Conservation (phyloP, 495 filamentous ascomycete species). For the Daldinia concentrica region DNA sequence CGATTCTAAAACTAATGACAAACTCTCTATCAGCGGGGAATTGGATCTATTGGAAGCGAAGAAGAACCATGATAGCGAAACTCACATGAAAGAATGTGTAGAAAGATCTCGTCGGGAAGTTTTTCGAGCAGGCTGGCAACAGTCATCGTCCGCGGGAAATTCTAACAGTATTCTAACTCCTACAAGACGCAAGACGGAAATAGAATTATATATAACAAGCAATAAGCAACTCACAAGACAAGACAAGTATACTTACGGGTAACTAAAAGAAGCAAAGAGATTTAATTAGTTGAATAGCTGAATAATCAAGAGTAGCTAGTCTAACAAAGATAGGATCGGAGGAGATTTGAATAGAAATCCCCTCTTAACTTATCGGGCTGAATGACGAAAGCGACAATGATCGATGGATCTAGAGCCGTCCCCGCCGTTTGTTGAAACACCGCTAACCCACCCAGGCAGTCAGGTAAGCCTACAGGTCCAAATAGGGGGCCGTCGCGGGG, state of each 20-base stretch:
- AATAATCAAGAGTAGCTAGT: conserved; percentile 1
- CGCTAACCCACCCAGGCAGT: not conserved
- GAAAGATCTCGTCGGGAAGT: conserved; percentile 79
- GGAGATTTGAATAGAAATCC: conserved; percentile 7
- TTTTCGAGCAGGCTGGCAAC: conserved; percentile 50
- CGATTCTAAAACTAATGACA: conserved; percentile 69
- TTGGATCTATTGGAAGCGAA: not conserved
- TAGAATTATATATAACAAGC: not conserved
- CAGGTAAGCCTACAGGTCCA: not conserved
- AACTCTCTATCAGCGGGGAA: conserved; percentile 4
- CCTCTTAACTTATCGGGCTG: conserved; percentile 6
- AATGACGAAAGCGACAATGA: conserved; percentile 34
- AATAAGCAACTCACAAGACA: conserved; percentile 2
- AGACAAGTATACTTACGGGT: not conserved
- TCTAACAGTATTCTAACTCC: not conserved
- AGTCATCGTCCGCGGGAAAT: conserved; percentile 26
- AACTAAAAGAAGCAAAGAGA: not conserved
- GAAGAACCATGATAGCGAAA: conserved; percentile 21
- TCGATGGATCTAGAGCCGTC: conserved; percentile 14
- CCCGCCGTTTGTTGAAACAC: not conserved
- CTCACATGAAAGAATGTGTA: conserved; percentile 79
- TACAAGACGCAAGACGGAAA: conserved; percentile 3
- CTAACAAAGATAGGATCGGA: conserved; percentile 18
- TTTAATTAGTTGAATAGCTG: not conserved
- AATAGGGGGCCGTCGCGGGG: conserved; percentile 21